Base-by-base conservation (phyloP, 805 yeast species). In the Hyphopichia homilentoma region DNA sequence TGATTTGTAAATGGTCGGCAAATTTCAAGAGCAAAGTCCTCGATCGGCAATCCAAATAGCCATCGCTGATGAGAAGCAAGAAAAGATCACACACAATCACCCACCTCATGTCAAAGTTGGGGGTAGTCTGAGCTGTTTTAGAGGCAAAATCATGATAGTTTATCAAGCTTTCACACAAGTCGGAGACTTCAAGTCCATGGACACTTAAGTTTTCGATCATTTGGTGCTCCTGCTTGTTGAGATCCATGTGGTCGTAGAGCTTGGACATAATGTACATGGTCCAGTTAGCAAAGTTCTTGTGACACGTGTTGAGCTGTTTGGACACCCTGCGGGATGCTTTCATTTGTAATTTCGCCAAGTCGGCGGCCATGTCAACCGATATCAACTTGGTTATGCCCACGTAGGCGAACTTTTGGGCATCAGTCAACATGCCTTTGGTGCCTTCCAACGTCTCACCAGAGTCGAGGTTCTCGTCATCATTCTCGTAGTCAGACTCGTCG, bases 31-130 rank as follows among this genome's bases (percentile, higher is more conserved):
- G 61, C n/a, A 93, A 60, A 0, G 93, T 71, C 36, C 97, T 69
- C 6, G 97, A 88, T 22, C 99, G 71, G 4, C 96, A 62, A 57
- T 93, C 99, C 52, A 87, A 94, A 34, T 78, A 74, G 0, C 95
- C 87, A 39, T 88, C 95, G 31, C 88, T 79, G 12, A 93, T 61
- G 2, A 90, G 64, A 7, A 85, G 70, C 25, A 93, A 65, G 50
- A 90, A 90, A 29, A 93, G 61, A 54, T 93, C 98, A 60, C 98
- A 94, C 5, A 93, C 65, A 9, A 90, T 74, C 0, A 96, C 89
- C 98, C 98, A 94, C 19, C 89, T 77, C 15, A 93, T 73, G 48
- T 89, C 96, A 34, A 59, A 57, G 6, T 48, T 58, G 7, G 47
- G 42, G 12, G 38, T 41, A 21, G 12, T 16, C 34, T 28, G 5